phyloP scores from a whole-genome alignment of 805 yeast genomes.

The Yarrowia sp. region DNA sequence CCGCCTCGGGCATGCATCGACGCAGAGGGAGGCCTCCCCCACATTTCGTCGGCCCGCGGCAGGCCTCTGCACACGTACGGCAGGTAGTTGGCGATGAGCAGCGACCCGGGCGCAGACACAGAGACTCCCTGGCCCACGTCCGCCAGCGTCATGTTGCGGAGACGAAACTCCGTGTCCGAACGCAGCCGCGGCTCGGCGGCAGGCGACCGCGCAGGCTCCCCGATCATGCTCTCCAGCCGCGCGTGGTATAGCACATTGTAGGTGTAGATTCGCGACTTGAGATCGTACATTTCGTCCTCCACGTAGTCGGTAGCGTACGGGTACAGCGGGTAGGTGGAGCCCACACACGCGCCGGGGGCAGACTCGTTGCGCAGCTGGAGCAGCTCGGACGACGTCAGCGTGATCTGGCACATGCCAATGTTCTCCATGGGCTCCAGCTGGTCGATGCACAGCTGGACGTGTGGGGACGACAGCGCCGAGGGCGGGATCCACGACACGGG shows the following conservation, averaged over 20 bases:
- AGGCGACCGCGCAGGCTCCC: background rate
- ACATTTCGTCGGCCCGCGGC: background rate
- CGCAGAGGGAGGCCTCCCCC: constrained; percentile 5
- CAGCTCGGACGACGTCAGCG: background rate
- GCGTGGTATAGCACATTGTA: constrained; percentile 16
- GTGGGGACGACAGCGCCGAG: background rate
- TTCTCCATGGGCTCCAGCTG: constrained; percentile 17
- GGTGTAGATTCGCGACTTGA: constrained; percentile 16
- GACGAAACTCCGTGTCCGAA: constrained; percentile 13
- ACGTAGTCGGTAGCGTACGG: constrained; percentile 30
- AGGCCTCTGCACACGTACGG: constrained; percentile 6
- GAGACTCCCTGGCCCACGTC: background rate
- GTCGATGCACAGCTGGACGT: constrained; percentile 4
- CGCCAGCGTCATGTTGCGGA: background rate
- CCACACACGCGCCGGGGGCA: background rate
- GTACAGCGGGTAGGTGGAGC: background rate
- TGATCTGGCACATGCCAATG: background rate
- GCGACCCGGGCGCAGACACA: background rate
- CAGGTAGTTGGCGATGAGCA: background rate
- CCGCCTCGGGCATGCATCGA: background rate
- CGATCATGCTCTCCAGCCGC: background rate
- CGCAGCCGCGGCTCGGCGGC: background rate
- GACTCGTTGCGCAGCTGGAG: constrained; percentile 1
- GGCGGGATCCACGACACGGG: constrained; percentile 15
- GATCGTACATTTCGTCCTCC: constrained; percentile 17